Base-by-base conservation (phyloP, 805 yeast genomes). In the Hanseniaspora taiwanica region DNA sequence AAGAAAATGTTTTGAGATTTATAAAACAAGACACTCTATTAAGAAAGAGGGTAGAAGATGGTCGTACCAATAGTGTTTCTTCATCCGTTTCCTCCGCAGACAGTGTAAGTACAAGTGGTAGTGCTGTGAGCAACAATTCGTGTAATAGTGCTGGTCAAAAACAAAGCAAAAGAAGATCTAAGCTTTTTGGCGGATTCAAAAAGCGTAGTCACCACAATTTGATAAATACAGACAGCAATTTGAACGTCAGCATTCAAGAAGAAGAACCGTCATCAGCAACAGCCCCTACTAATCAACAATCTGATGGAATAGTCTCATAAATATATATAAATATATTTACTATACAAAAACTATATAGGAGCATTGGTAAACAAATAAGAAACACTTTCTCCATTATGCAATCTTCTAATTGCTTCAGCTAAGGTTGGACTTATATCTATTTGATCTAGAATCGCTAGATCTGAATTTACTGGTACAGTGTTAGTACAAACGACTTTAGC, bases 321-420 rank as follows among this genome's bases (percentile, higher is more conserved):
- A 20, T 33, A 19, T 33, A 19, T 19, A 18, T 33, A 19, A 9
- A 33, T 33, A 19, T 33, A 7, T 33, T 4, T 19, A 19, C 12
- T 18, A n/a, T 10, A 14, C 10, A n/a, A n/a, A n/a, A 5, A n/a
- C 16, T 34, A 40, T 21, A 40, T 14, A 6, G 81, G 81, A 31
- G 80, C 79, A 58, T 78, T 71, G 50, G 76, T 78, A 62, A 82
- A 82, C 47, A 82, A 65, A 60, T 78, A 82, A 9, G 86, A 78
- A 43, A 82, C 77, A 60, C 87, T 78, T 63, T 82, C 93, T 62
- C 93, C 93, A 52, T 81, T 80, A 60, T 82, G 93, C 56, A 82
- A 69, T 63, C 93, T 75, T 65, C 93, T 76, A 45, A 82, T 74
- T 46, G 86, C 78, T 61, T 82, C 93, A 23, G 89, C 89, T 45